Evolutionary conservation across 2,329 filamentous ascomycete genomes (phyloP), one percentile per base, ranked within the genome.

Genomic region (Nigrograna mackinnonii): DNA sequence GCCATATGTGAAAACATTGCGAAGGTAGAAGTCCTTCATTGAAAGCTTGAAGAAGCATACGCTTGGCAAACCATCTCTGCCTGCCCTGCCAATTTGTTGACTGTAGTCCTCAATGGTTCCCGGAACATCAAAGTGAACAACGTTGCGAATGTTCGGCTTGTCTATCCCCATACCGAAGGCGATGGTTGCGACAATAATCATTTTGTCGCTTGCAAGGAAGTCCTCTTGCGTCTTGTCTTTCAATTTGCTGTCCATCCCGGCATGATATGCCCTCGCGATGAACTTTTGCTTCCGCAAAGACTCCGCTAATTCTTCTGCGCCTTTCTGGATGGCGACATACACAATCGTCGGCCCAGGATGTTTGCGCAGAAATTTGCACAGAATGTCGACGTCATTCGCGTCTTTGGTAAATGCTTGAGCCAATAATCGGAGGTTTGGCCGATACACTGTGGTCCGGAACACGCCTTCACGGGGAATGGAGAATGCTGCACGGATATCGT

Each of bases 111-210:
- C 92, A 41, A 97, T 75, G 54, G 89, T 96, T 68, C 96, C 96
- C 2, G 92, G 94, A 6, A 97, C 78, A 38, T 85, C 87, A 58
- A 95, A 86, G 62, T 99, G 94, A 31, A 97, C 87, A 26, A 99
- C 91, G 64, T 95, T 97, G 16, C 92, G 87, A 34, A 97, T 94
- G 64, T 99, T 86, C 1, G 91, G 81, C 67, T 97, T 97, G 73
- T 99, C 92, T 52, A 97, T 97, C 5, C 92, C 92, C 94, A 99
- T 99, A 4, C 92, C 94, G 64, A 99, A 99, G 12, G 92, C 92
- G 66, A 97, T 96, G 0, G 92, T 99, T 16, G 92, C 94, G 26
- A 97, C 91, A 22, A 99, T 92, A 19, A 97, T 87, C 57, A 95
- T 87, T 58, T 85, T 79, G 32, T 74, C 71, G 11, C 90, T 89